Base-by-base conservation (phyloP, 495 filamentous ascomycete genomes). In the Xylaria curta region DNA sequence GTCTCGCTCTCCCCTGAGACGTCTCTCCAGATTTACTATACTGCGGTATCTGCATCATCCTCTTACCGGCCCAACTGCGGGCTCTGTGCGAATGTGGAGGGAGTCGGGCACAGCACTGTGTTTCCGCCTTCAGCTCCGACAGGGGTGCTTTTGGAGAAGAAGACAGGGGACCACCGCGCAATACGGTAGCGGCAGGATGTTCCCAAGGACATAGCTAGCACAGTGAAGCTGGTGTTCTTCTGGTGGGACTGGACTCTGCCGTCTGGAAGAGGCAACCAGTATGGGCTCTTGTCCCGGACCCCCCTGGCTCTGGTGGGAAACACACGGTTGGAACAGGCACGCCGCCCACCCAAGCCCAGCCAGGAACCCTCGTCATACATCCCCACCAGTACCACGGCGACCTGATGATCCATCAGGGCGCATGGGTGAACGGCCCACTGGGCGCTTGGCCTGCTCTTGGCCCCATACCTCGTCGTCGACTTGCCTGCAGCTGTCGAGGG, bases 291-390 rank as follows among this genome's bases (percentile, higher is more conserved):
- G 56, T 68, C 44, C 70, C 69, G 69, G 66, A 12, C 62, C 69
- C 61, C 66, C 69, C 62, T 71, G 61, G 70, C 70, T 69, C 56
- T 58, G 63, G 63, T 66, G 70, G 70, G 70, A 67, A 72, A 68
- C 70, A 72, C 70, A 72, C 69, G 46, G 62, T 67, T 66, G 69
- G 69, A 72, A 59, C 69, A 72, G 49, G 69, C 59, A 71, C 69
- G 54, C 26, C 54, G 60, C 69, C 44, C 58, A 49, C 67, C 53
- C 54, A 69, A 51, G 67, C 67, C 33, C 67, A 38, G 36, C 53
- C 66, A 71, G 58, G 60, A 71, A 71, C 69, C 69, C 69, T 71
- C 69, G 69, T 71, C 69, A 71, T 64, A 64, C 47, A 46, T 58
- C 26, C 42, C 61, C 69, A 66, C 62, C 62, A 53, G 24, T 13